Conservation (phyloP, 768 basidiomycete genomes). For the Pilatotrama ljubarskyi region DNA sequence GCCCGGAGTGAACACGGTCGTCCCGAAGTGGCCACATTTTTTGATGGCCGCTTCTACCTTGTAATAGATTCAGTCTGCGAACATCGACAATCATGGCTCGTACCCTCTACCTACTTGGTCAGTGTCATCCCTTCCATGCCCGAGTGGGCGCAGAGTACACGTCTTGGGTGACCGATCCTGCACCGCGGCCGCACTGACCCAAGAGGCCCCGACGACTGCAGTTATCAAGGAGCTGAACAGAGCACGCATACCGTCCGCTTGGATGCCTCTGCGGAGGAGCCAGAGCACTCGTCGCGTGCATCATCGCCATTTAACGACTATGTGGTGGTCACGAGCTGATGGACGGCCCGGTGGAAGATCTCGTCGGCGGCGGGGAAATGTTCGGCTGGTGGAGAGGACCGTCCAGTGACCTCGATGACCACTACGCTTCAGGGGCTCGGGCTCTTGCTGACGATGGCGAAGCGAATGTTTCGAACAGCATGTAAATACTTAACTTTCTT, state of each 20-base stretch:
- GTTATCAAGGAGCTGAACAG: not conserved
- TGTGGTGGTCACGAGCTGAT: constrained; percentile 5
- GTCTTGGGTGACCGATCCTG: not conserved
- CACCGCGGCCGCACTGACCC: not conserved
- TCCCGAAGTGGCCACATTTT: constrained; percentile 49
- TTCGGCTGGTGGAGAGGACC: not conserved
- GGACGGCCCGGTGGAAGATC: constrained; percentile 2
- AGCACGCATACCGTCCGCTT: not conserved
- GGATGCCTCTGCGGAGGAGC: not conserved
- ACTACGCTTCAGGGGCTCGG: not conserved
- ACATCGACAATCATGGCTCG: too few relatives aligned
- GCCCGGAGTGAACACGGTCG: constrained; percentile 44
- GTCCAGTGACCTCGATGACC: not conserved
- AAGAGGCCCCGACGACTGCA: not conserved
- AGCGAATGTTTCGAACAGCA: not conserved
- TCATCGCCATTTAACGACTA: not conserved
- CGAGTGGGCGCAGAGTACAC: constrained; percentile 24
- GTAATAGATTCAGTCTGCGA: not conserved
- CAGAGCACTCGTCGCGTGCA: not conserved
- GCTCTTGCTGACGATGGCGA: not conserved
- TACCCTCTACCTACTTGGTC: constrained; percentile 21
- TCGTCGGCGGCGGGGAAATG: not conserved
- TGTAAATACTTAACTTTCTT: not conserved
- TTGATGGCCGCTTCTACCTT: constrained; percentile 52
- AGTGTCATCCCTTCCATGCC: constrained; percentile 28